Evolutionary conservation across 2,329 filamentous ascomycete genomes (phyloP), one percentile per base, ranked within the genome.

Genomic region (Hyphodiscus sp.): DNA sequence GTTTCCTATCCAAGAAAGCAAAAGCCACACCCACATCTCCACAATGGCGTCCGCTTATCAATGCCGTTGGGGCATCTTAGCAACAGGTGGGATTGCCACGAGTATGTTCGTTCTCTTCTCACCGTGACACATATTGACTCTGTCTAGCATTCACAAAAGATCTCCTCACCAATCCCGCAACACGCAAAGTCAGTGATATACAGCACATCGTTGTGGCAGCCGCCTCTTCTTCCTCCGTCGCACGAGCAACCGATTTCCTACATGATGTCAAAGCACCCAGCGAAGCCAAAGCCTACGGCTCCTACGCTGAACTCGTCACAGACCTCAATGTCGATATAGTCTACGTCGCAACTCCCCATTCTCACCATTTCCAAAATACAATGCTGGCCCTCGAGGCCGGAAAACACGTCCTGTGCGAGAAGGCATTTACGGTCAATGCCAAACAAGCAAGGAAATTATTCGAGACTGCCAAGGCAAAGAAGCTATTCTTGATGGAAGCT

Each of bases 291-390:
- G 79, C 82, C 13, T 87, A 87, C 62, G 82, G 80, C 49, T 81
- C 77, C 30, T 89, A 88, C 68, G 75, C 80, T 57, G 81, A 84
- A 54, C 74, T 88, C 15, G 83, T 86, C 8, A 71, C 75, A 42
- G 83, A 88, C 59, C 71, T 80, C 4, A 78, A 82, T 55, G 76
- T 87, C 53, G 83, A 87, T 64, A 81, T 87, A 52, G 72, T 88
- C 63, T 89, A 88, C 67, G 74, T 88, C 55, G 85, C 84, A 4
- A 87, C 85, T 3, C 85, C 85, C 5, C 85, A 88, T 69, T 86
- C 82, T 20, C 85, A 88, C 65, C 85, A 88, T 70, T 88, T 84
- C 69, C 83, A 86, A 64, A 85, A 88, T 66, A 76, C 77, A 20
- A 81, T 83, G 74, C 75, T 87, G 3, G 79, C 76, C 43, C 72